phyloP scores from a whole-genome alignment of 2,329 filamentous ascomycete genomes.

The Monosporascus sp. region DNA sequence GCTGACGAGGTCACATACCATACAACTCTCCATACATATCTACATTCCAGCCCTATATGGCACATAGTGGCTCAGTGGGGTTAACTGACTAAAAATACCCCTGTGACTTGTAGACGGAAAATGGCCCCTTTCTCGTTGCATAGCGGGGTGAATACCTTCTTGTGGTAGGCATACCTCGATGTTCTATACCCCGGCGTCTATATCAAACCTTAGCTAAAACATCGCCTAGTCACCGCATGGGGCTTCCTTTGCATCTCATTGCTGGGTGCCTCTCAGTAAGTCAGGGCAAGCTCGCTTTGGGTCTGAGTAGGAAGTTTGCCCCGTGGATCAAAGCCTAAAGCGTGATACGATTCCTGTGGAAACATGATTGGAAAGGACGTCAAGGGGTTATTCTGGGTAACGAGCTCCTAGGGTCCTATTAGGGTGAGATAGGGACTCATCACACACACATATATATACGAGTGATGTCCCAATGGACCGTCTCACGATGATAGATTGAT shows the following conservation, averaged over 20 bases:
- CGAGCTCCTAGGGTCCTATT: not conserved
- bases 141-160: too few species aligned
- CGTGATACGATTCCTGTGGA: not conserved
- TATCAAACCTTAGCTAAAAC: not conserved
- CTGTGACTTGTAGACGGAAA: too few species aligned
- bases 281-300: not conserved
- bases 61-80: too few species aligned
- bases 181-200: not conserved
- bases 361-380: not conserved
- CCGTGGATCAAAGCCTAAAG: not conserved
- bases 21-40: too few species aligned
- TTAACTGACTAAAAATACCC: too few species aligned
- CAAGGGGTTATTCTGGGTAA: not conserved
- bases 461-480: not conserved
- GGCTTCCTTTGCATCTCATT: too few species aligned
- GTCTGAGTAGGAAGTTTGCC: not conserved
- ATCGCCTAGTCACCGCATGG: not conserved
- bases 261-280: not conserved
- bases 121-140: too few species aligned
- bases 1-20: too few species aligned
- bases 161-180: too few species aligned
- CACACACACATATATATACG: not conserved
- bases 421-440: not conserved
- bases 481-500: constrained; percentile 1
- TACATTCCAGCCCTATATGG: too few species aligned